Conservation (phyloP, 129 eudicot genomes). For the Kitagawia praeruptora region DNA sequence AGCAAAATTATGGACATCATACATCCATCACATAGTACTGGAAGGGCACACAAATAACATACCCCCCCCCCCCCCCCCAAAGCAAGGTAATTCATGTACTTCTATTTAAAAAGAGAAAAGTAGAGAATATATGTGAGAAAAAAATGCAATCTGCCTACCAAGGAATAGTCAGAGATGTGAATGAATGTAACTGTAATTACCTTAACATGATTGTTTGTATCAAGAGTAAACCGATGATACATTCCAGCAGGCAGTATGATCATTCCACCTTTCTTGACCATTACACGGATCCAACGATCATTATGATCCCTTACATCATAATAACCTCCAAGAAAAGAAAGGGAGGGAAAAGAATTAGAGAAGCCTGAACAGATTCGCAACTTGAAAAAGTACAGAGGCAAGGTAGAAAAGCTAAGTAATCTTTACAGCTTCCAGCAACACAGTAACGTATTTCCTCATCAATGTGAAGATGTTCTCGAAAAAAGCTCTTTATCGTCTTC, state of each 20-base stretch:
- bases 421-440: constrained; percentile 90
- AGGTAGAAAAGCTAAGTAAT: neutral
- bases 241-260: constrained; percentile 94
- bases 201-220: constrained; percentile 81
- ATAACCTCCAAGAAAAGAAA: constrained; percentile 43
- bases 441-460: constrained; percentile 96
- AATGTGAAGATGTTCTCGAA: constrained; percentile 92
- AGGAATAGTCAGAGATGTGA: neutral
- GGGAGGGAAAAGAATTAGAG: neutral
- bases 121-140: neutral
- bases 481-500: constrained; percentile 71
- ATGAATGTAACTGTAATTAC: constrained; percentile 15
- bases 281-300: constrained; percentile 86
- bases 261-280: constrained; percentile 96
- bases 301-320: constrained; percentile 82
- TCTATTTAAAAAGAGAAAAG: neutral
- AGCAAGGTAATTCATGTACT: no score
- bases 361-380: neutral
- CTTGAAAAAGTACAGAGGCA: neutral
- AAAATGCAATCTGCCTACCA: neutral
- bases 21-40: no score
- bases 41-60: neutral
- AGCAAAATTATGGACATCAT: no score
- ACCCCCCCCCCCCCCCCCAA: neutral
- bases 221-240: constrained; percentile 95